Base-by-base conservation (phyloP, 192 early-diverging fungal species). In the Backusella macrospora region DNA sequence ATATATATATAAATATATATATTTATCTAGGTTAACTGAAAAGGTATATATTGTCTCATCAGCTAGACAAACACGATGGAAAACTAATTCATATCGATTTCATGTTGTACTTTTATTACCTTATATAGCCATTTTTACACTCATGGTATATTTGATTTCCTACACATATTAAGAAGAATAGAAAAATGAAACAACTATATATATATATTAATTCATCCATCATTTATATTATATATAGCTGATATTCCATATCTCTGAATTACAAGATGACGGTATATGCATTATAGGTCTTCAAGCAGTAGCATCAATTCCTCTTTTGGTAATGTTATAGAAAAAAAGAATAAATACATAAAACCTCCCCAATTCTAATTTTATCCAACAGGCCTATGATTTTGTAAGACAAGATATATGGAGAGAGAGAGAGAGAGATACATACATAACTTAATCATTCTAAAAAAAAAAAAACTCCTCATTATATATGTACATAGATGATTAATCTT, bases 301-400 rank as follows among this genome's bases (percentile, higher is more conserved):
- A 10, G 80, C 80, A 40, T 72, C 68, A 55, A 59, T 81, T 71
- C 80, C 80, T 1, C 71, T 81, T 26, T 62, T 81, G 73, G 80
- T 79, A 73, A 78, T 66, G 10, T 40, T 18, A 66, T 18, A 66
- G n/a, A 43, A 47, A 68, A 74, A 34, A 40, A 40, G 9, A 42
- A 10, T 21, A 18, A 37, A 42, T 18, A 39, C 1, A 18, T 15
- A 66, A 66, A 26, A 14, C 39, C 9, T 18, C 14, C 14, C 23
- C 37, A 16, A 5, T 38, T 68, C 40, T 45, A 12, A 6, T n/a
- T 16, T 23, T 8, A 42, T 62, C 18, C 67, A 39, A 59, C 18
- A 76, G 74, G 48, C 75, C 3, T 79, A 79, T 62, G 78, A 79
- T 40, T 79, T 79, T 75, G 78, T 79, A 79, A 71, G 72, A 52